A percentile compares a stretch with the other conserved stretches of the same genome.
phyloP scores from a whole-genome alignment of 352 stramenopile genomes.

The Phytophthora meadii region DNA sequence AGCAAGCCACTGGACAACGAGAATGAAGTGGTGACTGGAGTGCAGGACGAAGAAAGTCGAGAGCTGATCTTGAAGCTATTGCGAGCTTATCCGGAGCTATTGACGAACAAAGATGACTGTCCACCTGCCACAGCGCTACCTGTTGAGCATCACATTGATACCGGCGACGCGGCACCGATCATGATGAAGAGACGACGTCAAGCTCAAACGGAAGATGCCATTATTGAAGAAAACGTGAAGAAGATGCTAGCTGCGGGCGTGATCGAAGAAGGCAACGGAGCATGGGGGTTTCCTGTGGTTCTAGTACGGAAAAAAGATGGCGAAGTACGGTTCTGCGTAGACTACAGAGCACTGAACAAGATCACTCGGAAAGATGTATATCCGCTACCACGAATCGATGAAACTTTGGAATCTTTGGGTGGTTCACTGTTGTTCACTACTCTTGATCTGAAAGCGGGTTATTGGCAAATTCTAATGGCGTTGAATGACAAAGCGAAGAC shows the following conservation, averaged over 20 bases:
- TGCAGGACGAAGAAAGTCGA: too few relatives aligned
- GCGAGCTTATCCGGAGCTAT: too few relatives aligned
- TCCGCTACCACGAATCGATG: not conserved
- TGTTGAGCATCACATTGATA: not conserved
- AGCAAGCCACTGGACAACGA: not conserved
- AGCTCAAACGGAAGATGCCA: too few relatives aligned
- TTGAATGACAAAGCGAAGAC: not conserved
- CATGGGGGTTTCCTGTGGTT: not conserved
- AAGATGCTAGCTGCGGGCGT: not conserved
- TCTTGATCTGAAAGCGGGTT: not conserved
- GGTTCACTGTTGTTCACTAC: not conserved
- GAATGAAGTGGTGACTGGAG: too few relatives aligned
- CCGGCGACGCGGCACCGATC: not conserved
- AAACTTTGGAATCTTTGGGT: not conserved
- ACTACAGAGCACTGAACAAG: conserved; percentile 2
- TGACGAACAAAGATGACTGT: not conserved
- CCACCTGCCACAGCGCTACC: not conserved
- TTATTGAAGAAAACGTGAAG: too few relatives aligned
- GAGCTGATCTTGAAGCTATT: too few relatives aligned
- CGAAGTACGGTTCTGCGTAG: not conserved
- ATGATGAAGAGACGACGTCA: not conserved
- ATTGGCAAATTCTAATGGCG: not conserved
- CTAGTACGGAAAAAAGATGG: not conserved
- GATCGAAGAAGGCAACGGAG: not conserved
- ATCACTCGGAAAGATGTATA: conserved; percentile 2